Conservation (phyloP, 208 protist species). For the Wallacemonas rigidus region DNA sequence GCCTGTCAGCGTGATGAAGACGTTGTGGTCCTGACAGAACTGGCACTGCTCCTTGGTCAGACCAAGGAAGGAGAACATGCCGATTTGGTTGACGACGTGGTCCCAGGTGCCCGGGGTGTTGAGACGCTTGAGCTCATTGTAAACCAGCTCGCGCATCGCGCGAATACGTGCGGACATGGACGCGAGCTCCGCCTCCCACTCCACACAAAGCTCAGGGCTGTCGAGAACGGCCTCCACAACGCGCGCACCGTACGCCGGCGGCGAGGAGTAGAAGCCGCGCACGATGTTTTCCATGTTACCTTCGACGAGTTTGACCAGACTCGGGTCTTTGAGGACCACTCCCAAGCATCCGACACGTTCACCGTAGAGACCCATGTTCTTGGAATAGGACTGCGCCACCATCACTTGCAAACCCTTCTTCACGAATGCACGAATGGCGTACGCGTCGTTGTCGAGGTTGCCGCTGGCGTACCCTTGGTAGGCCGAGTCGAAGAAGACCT, state of each 20-base stretch:
- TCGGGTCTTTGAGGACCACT: constrained; percentile 61
- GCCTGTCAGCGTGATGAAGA: constrained; percentile 75
- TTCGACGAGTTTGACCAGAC: constrained; percentile 83
- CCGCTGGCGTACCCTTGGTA: constrained; percentile 98
- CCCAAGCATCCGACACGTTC: constrained; percentile 93
- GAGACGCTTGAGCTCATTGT: constrained; percentile 67
- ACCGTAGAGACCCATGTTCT: constrained; percentile 98
- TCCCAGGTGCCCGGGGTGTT: constrained; percentile 92
- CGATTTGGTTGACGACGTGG: constrained; percentile 96
- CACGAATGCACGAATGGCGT: constrained; percentile 79
- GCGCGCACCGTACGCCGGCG: constrained; percentile 95
- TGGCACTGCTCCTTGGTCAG: constrained; percentile 87
- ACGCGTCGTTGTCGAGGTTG: constrained; percentile 94
- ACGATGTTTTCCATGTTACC: constrained; percentile 81
- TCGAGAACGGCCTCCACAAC: constrained; percentile 93
- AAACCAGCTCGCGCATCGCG: constrained; percentile 77
- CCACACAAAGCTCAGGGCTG: constrained; percentile 57
- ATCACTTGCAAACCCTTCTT: constrained; percentile 80
- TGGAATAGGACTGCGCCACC: constrained; percentile 96
- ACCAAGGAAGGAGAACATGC: constrained; percentile 98
- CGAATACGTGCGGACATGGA: constrained; percentile 86
- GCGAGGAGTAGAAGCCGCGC: constrained; percentile 95
- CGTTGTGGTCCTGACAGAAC: constrained; percentile 61
- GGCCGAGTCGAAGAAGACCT: constrained; percentile 97
- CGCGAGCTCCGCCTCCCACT: constrained; percentile 94